A percentile compares a stretch with the other conserved stretches of the same genome.
These are phyloP conservation scores for Apophysomyces ossiformis DNA, from an alignment of 371 early-diverging fungal genomes.

Conservation along the genomic window DNA sequence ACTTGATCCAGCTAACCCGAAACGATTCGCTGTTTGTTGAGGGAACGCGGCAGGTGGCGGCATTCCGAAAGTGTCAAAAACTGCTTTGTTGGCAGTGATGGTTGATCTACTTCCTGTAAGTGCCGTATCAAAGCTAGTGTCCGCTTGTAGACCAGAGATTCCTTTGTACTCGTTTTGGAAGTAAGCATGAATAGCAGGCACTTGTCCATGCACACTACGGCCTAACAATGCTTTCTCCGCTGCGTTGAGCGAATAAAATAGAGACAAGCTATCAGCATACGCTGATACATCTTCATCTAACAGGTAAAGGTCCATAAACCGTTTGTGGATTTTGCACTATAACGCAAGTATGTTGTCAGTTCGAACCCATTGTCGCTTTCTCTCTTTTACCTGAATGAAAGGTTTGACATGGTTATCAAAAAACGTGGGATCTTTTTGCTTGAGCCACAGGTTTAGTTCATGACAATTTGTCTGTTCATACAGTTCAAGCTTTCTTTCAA, in stretches of 20 bases:
- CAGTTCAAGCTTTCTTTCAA: slow-evolving; percentile 28
- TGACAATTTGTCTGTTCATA: slow-evolving; percentile 49
- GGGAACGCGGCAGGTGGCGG: slow-evolving; percentile 18
- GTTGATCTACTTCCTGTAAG: slow-evolving; percentile 25
- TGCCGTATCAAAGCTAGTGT: slow-evolving; percentile 24
- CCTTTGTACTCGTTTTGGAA: slow-evolving; percentile 34
- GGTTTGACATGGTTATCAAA: slow-evolving; percentile 48
- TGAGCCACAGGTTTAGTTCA: slow-evolving; percentile 63
- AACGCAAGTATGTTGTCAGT: neutral
- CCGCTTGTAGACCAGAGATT: neutral
- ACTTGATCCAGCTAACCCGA: too few species aligned
- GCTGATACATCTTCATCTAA: slow-evolving; percentile 38
- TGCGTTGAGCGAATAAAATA: slow-evolving; percentile 36
- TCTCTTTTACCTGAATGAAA: slow-evolving; percentile 47
- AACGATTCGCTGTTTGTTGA: neutral
- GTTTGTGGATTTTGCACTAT: slow-evolving; percentile 55
- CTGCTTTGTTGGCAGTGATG: neutral
- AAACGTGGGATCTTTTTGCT: slow-evolving; percentile 50
- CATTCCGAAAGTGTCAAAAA: neutral
- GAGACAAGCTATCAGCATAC: slow-evolving; percentile 35
- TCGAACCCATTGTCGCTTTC: neutral
- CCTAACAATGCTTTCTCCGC: slow-evolving; percentile 57
- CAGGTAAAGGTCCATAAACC: slow-evolving; percentile 58
- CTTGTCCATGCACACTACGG: slow-evolving; percentile 33
- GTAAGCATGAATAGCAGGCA: slow-evolving; percentile 30